phyloP scores from a whole-genome alignment of 106 monocot species.

The Triglochin maritima region DNA sequence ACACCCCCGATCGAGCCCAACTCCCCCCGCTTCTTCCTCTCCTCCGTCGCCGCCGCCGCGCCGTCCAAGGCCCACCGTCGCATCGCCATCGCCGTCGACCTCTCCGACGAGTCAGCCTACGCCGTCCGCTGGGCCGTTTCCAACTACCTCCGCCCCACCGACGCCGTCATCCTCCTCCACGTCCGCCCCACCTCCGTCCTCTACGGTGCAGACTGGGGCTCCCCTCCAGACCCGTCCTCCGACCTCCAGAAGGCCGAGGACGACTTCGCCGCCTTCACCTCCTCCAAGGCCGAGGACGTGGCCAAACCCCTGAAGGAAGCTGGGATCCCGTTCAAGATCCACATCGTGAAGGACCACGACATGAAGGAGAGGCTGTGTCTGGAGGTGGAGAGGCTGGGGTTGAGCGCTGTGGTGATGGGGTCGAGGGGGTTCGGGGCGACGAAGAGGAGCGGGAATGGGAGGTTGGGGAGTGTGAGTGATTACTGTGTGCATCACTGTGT shows the following conservation, averaged over 20 bases:
- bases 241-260: slow-evolving; percentile 22
- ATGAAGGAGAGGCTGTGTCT: slow-evolving; percentile 31
- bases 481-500: slow-evolving; percentile 29
- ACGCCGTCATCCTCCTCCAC: slow-evolving; percentile 37
- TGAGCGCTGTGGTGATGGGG: slow-evolving; percentile 23
- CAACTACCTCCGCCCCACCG: slow-evolving; percentile 40
- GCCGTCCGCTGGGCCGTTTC: slow-evolving; percentile 32
- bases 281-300: slow-evolving; percentile 21
- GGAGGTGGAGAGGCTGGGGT: slow-evolving; percentile 24
- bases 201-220: slow-evolving; percentile 43
- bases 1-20: not conserved
- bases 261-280: slow-evolving; percentile 24
- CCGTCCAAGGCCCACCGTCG: slow-evolving; percentile 16
- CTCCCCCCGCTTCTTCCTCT: slow-evolving; percentile 23
- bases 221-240: slow-evolving; percentile 10
- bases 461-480: slow-evolving; percentile 24
- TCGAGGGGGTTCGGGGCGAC: slow-evolving; percentile 18
- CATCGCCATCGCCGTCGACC: slow-evolving; percentile 33
- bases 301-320: slow-evolving; percentile 19
- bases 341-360: slow-evolving; percentile 37
- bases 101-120: slow-evolving; percentile 33
- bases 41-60: slow-evolving; percentile 15
- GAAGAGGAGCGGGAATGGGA: slow-evolving; percentile 7
- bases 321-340: slow-evolving; percentile 28
- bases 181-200: slow-evolving; percentile 31